These are phyloP conservation scores for Ophiosphaerella herpotricha DNA, from an alignment of 2,329 filamentous ascomycete species.

Conservation along the genomic window DNA sequence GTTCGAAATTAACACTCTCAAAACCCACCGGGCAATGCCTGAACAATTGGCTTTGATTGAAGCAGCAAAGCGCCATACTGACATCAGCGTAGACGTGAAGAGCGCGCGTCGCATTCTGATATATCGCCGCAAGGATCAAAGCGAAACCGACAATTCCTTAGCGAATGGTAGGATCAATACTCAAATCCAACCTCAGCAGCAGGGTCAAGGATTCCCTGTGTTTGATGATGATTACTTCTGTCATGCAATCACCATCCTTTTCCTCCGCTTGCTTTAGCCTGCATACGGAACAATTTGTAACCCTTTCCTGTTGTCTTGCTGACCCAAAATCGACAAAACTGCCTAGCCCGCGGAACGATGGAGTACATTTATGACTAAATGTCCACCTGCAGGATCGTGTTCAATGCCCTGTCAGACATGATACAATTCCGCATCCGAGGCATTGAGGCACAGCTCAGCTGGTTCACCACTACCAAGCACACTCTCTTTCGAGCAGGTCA, in stretches of 20 bases:
- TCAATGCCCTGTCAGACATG: conserved; percentile 15
- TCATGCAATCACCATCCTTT: background rate
- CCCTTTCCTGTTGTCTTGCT: background rate
- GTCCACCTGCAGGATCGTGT: conserved; percentile 7
- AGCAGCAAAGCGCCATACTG: too few species aligned
- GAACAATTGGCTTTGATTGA: too few species aligned
- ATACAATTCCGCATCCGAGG: conserved; percentile 13
- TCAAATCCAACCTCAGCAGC: conserved; percentile 15
- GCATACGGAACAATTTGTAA: conserved; percentile 4
- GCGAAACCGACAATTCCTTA: conserved; percentile 9
- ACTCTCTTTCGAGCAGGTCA: too few species aligned
- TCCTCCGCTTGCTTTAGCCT: conserved; percentile 1
- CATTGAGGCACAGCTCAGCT: conserved; percentile 5
- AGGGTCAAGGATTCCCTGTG: background rate
- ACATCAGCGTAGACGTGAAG: too few species aligned
- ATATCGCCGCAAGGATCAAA: conserved; percentile 15
- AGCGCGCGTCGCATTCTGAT: background rate
- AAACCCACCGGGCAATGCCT: too few species aligned
- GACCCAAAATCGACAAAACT: background rate
- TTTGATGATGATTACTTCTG: background rate
- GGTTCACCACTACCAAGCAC: background rate
- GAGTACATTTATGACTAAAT: conserved; percentile 7
- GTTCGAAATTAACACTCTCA: too few species aligned
- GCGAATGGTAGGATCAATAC: conserved; percentile 9
- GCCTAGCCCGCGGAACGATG: conserved; percentile 7